These are phyloP conservation scores for Wickerhamomyces hampshirensis DNA, from an alignment of 805 yeast genomes.

Conservation along the genomic window DNA sequence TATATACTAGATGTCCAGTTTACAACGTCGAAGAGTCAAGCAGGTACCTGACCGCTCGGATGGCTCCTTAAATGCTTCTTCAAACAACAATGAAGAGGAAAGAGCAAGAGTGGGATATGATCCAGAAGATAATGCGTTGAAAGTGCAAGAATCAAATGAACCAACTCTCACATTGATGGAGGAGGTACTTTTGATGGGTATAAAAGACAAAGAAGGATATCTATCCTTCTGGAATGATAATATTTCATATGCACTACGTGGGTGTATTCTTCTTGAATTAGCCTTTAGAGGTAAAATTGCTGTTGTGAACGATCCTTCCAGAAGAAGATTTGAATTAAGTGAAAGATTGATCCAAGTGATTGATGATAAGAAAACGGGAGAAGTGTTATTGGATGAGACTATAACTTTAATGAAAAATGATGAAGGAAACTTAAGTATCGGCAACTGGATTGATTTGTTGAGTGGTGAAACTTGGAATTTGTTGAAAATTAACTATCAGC, in stretches of 20 bases:
- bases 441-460: slow-evolving; percentile 89
- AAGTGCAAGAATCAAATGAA: slow-evolving; percentile 28
- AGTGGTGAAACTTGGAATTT: slow-evolving; percentile 98
- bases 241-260: slow-evolving; percentile 92
- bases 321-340: slow-evolving; percentile 80
- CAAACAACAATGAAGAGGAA: slow-evolving; percentile 6
- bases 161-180: slow-evolving; percentile 93
- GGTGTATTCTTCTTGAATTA: slow-evolving; percentile 86
- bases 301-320: slow-evolving; percentile 86
- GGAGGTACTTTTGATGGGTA: slow-evolving; percentile 88
- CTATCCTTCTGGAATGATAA: slow-evolving; percentile 97
- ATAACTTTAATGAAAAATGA: slow-evolving; percentile 83
- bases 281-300: slow-evolving; percentile 88
- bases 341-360: slow-evolving; percentile 87
- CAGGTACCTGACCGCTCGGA: slow-evolving; percentile 23
- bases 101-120: slow-evolving; percentile 68
- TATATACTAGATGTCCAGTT: slow-evolving; percentile 60
- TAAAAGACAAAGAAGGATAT: slow-evolving; percentile 94
- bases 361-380: slow-evolving; percentile 87
- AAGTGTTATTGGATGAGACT: slow-evolving; percentile 90
- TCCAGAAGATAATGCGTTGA: slow-evolving; percentile 48
- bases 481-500: slow-evolving; percentile 88
- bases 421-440: slow-evolving; percentile 70
- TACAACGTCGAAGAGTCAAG: slow-evolving; percentile 74
- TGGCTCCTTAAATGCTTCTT: slow-evolving; percentile 1